Base-by-base conservation (phyloP, 805 yeast genomes). In the Pichia eremophila region DNA sequence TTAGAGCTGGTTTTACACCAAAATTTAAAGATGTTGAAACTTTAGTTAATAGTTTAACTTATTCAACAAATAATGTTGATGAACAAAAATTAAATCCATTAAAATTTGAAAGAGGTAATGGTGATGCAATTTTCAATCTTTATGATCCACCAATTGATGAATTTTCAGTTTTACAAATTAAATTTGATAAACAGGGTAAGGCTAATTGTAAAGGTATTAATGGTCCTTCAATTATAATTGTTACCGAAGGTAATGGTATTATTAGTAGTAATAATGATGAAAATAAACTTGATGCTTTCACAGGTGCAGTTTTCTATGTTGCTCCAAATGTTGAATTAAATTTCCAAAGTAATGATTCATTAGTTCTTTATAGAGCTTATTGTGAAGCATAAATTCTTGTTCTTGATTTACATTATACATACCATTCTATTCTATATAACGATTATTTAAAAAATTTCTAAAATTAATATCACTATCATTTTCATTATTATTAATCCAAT, bases 1-100 rank as follows among this genome's bases (percentile, higher is more conserved):
- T 93, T 44, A 80, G 99, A 66, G 95, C 97, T 5, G 99, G 99
- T 14, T 93, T 93, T 74, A 93, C 99, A n/a, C 99, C 99, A 52
- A 93, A 93, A 67, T 93, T 91, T 73, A 93, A 91, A 70, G 99
- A 93, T 66, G 98, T 93, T 51, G 68, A 81, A 50, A 88, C 85
- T 59, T 78, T 93, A 62, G 97, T 93, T 40, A 79, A 77, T 46
- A 87, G 87, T 93, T 78, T 93, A 64, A 90, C 96, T 4, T 93
- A 91, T 65, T 74, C 85, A 28, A 85, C 85, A 59, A 95, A 85
- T 46, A 81, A 95, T 25, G 96, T 91, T 44, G 89, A 81, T 56
- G 89, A 89, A 63, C 99, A 93, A 72, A 89, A 88, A 69, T 86
- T 91, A 93, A 46, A 54, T 39, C 77, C 78, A 42, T 78, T 85